Evolutionary conservation across 441 rosid species (phyloP).

Genomic region (Melastoma candidum): DNA sequence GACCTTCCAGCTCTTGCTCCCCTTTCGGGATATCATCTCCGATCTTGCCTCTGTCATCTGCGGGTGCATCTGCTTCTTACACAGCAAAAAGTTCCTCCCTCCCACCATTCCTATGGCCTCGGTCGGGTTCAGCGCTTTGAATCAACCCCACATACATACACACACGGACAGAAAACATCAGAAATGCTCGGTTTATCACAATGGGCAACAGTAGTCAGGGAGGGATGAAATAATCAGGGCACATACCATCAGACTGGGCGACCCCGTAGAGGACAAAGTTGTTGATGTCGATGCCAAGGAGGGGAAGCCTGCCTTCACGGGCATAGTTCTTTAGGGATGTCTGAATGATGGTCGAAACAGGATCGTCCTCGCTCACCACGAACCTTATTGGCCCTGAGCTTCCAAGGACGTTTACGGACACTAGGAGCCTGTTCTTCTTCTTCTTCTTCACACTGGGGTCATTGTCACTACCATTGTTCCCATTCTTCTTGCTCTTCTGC

Average conservation of each 20-base stretch:
- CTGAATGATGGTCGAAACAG: conserved; percentile 30
- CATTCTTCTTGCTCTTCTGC: conserved; percentile 17
- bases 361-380: conserved; percentile 34
- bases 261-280: conserved; percentile 29
- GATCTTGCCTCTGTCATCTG: conserved; percentile 25
- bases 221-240: neutral
- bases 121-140: conserved; percentile 34
- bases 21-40: conserved; percentile 15
- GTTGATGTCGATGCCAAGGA: conserved; percentile 30
- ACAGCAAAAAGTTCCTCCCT: conserved; percentile 42
- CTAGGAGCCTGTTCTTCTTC: conserved; percentile 30
- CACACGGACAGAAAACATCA: too few species aligned
- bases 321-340: conserved; percentile 38
- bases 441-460: conserved; percentile 16
- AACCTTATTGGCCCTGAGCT: conserved; percentile 52
- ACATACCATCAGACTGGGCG: conserved; percentile 30
- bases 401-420: conserved; percentile 38
- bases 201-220: too few species aligned
- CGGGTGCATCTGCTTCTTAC: conserved; percentile 33
- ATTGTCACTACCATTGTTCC: conserved; percentile 2
- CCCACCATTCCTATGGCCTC: conserved; percentile 34
- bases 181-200: too few species aligned
- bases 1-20: conserved; percentile 40
- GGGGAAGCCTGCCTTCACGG: conserved; percentile 40
- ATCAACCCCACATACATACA: too few species aligned